Percentiles rank a stretch among this genome's conserved stretches.
These are phyloP conservation scores for Termitomyces bulborhizus DNA, from an alignment of 768 basidiomycete genomes.

Conservation along the genomic window DNA sequence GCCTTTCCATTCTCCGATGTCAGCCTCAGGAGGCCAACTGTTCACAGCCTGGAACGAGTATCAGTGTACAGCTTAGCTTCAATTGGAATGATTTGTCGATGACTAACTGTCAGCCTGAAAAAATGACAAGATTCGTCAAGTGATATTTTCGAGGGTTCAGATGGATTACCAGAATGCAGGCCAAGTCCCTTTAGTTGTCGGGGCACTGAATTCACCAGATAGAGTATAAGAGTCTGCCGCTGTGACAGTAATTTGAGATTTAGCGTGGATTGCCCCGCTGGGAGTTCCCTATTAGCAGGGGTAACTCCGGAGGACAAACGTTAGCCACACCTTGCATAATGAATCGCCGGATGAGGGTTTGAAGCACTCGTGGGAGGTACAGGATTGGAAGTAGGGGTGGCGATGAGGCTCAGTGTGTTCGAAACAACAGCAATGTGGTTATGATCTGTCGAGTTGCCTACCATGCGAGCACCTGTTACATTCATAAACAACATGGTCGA, in stretches of 20 bases:
- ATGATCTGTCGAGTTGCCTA: constrained; percentile 33
- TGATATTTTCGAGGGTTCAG: neutral
- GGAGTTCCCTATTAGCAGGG: neutral
- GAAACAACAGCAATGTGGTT: constrained; percentile 30
- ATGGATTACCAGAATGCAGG: constrained; percentile 34
- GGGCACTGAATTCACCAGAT: constrained; percentile 36
- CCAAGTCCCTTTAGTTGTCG: constrained; percentile 35
- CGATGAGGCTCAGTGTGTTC: constrained; percentile 33
- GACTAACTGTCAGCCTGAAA: constrained; percentile 24
- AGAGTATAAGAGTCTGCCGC: constrained; percentile 28
- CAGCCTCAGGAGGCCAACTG: constrained; percentile 37
- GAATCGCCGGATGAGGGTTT: constrained; percentile 35
- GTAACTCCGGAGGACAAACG: neutral
- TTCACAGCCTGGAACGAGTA: constrained; percentile 26
- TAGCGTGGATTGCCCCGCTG: constrained; percentile 35
- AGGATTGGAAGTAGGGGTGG: constrained; percentile 32
- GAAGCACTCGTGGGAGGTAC: constrained; percentile 33
- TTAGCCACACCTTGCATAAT: constrained; percentile 29
- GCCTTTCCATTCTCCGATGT: constrained; percentile 43
- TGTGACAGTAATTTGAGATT: constrained; percentile 36
- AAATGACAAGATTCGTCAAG: neutral
- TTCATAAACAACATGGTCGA: neutral
- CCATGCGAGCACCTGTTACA: constrained; percentile 34
- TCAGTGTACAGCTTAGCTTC: neutral
- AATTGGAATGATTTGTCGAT: neutral